Conservation (phyloP, 1,284 basidiomycete genomes). For the Agaricales sp. region DNA sequence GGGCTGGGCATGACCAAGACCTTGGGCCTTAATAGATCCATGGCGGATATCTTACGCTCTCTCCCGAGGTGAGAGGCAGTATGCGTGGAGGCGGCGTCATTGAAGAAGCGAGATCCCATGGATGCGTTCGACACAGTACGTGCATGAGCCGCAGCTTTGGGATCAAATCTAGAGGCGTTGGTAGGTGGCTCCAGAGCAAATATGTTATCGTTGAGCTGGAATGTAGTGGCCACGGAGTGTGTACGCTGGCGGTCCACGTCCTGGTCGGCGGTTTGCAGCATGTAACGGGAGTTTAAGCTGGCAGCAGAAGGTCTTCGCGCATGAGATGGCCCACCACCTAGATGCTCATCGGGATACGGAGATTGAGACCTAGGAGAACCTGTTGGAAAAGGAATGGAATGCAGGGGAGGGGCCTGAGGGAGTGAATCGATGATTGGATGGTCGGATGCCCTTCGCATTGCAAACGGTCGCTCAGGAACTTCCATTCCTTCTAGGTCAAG, state of each 20-base stretch:
- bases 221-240: not conserved
- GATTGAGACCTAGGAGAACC: conserved; percentile 43
- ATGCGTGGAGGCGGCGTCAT: conserved; percentile 36
- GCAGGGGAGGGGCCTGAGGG: conserved; percentile 29
- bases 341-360: conserved; percentile 27
- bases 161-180: conserved; percentile 62
- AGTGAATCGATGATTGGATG: conserved; percentile 39
- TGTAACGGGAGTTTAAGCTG: conserved; percentile 34
- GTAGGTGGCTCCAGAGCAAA: conserved; percentile 53
- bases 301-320: conserved; percentile 35
- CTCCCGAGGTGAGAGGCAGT: conserved; percentile 26
- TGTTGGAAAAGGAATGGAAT: conserved; percentile 56
- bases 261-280: conserved; percentile 22
- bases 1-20: conserved; percentile 81
- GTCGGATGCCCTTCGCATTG: conserved; percentile 35
- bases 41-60: conserved; percentile 53
- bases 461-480: conserved; percentile 25
- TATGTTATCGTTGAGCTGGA: conserved; percentile 39
- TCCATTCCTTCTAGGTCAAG: conserved; percentile 41
- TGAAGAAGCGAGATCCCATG: conserved; percentile 50
- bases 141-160: conserved; percentile 44
- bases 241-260: conserved; percentile 7
- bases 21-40: conserved; percentile 72
- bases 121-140: conserved; percentile 60
- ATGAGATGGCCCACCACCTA: conserved; percentile 19